Percentiles rank a stretch among this genome's conserved stretches.
Evolutionary conservation across 1,284 basidiomycete species (phyloP).

Genomic region (Kwoniella shivajii): DNA sequence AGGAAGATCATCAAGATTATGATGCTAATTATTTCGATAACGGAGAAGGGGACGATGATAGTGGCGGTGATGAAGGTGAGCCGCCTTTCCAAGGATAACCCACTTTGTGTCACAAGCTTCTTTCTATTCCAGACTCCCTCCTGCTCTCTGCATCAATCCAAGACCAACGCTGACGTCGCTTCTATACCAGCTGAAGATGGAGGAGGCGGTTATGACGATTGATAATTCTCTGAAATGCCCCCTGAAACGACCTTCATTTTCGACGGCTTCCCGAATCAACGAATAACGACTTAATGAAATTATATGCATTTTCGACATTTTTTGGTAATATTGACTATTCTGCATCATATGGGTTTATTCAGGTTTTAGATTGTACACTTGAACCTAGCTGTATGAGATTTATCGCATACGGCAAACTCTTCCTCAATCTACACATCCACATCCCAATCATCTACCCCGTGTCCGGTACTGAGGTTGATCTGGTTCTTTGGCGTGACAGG

Average conservation of each 20-base stretch:
- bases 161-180: no score
- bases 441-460: slow-evolving; percentile 17
- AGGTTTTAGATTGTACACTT: no score
- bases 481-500: background rate
- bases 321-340: background rate
- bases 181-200: slow-evolving; percentile 9
- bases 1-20: slow-evolving; percentile 54
- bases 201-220: slow-evolving; percentile 15
- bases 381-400: no score
- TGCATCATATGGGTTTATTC: background rate
- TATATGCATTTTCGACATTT: slow-evolving; percentile 4
- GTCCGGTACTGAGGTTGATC: background rate
- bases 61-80: slow-evolving; percentile 46
- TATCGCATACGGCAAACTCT: background rate
- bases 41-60: slow-evolving; percentile 52
- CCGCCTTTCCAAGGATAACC: background rate
- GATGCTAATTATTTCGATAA: slow-evolving; percentile 55
- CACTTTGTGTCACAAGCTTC: background rate
- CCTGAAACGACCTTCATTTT: no score
- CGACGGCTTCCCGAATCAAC: background rate
- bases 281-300: background rate
- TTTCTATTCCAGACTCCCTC: background rate
- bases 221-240: background rate
- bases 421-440: slow-evolving; percentile 7
- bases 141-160: background rate